Base-by-base conservation (phyloP, 495 filamentous ascomycete species). In the Cairneyella variabilis region DNA sequence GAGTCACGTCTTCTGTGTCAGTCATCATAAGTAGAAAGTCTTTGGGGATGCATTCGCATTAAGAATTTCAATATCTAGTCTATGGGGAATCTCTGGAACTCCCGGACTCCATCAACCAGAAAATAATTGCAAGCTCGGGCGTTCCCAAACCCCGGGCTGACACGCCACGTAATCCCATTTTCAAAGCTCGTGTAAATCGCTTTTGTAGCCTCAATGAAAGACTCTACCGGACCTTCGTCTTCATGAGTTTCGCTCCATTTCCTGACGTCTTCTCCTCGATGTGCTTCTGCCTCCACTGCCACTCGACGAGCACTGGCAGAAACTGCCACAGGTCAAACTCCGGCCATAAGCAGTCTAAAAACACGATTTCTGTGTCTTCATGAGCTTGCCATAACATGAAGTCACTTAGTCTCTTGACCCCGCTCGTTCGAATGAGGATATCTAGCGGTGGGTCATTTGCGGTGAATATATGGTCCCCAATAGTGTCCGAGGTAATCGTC, bases 381-480 rank as follows among this genome's bases (percentile, higher is more conserved):
- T 97, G 91, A 61, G 88, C 91, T 69, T 98, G 93, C 93, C 93
- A 98, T 47, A 98, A 83, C 91, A 98, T 91, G 63, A 97, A 98
- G 63, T 98, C 93, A 61, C 89, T 95, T 52, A 98, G 69, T 18
- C 93, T 78, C 62, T 91, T 86, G 10, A 98, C 93, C 23, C 90
- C 93, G 45, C 89, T 95, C 0, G 93, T 98, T 22, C 93, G 79
- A 17, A 98, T 76, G 22, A 97, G 79, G 0, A 98, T 74, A 58
- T 98, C 93, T 18, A 97, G 72, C 1, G 95, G 93, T 2, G 95
- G 95, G 48, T 80, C 83, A 27, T 80, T 86, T 36, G 83, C 80
- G 5, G 95, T 97, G 66, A 91, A 89, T 66, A 93, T 83, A 68
- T 96, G 88, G 20, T 78, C 76, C 11, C 83, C 82, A 17, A 98